Percentiles rank a stretch among this genome's conserved stretches.
Evolutionary conservation across 1,284 basidiomycete genomes (phyloP).

Genomic region (Leccinum griseonigrum): DNA sequence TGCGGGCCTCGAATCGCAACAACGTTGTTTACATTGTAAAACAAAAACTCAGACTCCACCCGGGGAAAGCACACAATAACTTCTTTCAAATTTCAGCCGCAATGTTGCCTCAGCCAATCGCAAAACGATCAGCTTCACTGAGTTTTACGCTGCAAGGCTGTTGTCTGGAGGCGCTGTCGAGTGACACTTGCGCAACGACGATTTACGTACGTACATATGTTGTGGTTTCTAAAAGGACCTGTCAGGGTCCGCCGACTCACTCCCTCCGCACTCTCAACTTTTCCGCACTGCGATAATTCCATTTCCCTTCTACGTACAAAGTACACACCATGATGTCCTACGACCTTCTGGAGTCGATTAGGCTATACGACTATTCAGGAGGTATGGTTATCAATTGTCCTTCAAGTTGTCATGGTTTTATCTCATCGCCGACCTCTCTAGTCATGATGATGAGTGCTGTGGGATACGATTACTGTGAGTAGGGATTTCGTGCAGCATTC

Average conservation of each 20-base stretch:
- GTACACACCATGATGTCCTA: neutral
- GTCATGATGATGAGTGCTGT: neutral
- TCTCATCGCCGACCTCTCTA: neutral
- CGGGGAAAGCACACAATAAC: neutral
- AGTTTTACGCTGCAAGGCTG: neutral
- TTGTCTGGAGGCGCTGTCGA: neutral
- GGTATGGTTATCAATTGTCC: neutral
- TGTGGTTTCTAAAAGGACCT: neutral
- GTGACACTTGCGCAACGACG: neutral
- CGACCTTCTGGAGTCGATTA: neutral
- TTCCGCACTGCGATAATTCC: neutral
- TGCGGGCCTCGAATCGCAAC: too few relatives aligned
- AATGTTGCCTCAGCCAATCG: neutral
- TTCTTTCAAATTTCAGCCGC: neutral
- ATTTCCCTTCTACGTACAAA: neutral
- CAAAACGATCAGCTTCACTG: neutral
- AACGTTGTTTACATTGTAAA: too few relatives aligned
- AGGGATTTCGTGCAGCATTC: neutral
- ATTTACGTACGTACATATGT: neutral
- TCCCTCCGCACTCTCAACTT: neutral
- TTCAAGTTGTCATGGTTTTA: neutral
- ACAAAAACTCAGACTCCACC: neutral
- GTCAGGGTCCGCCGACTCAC: neutral
- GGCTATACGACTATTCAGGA: neutral
- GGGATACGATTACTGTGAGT: conserved; percentile 6